Evolutionary conservation across 1,139 yeast species (phyloP), one percentile per base, ranked within the genome.

Genomic region (Debaryomyces sp.): DNA sequence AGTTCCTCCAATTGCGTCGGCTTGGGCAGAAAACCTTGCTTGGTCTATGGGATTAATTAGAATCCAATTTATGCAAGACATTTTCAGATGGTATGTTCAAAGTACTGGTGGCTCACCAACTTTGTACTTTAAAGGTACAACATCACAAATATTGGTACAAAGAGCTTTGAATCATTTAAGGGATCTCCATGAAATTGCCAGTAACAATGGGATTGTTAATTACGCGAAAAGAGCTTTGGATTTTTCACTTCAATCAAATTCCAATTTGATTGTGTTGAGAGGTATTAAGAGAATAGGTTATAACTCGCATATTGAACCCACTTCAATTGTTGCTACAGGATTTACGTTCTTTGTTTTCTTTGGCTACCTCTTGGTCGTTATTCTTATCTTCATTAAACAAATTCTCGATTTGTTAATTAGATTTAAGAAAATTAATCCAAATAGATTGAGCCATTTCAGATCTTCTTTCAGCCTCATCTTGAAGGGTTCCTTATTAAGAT

Each of bases 41-140:
- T 87, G 95, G 95, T 85, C 92, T 2, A 87, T 87, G 92, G 95
- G 95, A 1, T 72, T 87, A 52, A 87, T 87, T 56, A 72, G 83
- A 58, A 78, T 85, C 38, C 60, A 65, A 3, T 87, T 87, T 59
- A 86, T 87, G 91, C 92, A 86, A 66, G 73, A 82, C 49, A 84
- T 87, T 57, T 85, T 87, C 64, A 75, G 92, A 59, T 87, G 95
- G 95, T 87, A 85, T 58, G 81, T 87, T 43, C 90, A 87, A 65
- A 71, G 89, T 45, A 87, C 94, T 2, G 95, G 95, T 46, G 95
- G 95, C 44, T 68, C 75, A 0, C 91, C 94, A 40, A 68, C 85
- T 8, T 70, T 82, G 44, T 82, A 82, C 61, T 70, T 87, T 54
- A 75, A 82, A 3, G 78, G 83, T 7, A 76, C 81, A 5, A 77